phyloP scores from a whole-genome alignment of 306 rosid genomes.

The Rosa multiflora region DNA sequence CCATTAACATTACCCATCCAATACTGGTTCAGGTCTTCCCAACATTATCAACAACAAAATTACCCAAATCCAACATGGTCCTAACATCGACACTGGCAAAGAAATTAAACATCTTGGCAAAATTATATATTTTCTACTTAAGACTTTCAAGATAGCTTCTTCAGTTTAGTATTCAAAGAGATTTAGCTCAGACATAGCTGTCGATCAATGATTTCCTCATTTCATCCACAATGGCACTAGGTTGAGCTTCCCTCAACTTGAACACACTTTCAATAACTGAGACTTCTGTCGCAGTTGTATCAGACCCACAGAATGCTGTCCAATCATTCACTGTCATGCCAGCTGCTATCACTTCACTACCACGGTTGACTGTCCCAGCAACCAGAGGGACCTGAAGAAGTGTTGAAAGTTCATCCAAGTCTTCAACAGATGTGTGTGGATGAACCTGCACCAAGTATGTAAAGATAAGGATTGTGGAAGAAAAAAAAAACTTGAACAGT shows the following conservation, averaged over 20 bases:
- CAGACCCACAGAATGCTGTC: conserved; percentile 94
- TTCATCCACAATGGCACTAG: conserved; percentile 80
- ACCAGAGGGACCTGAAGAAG: conserved; percentile 96
- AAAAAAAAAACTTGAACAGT: background rate
- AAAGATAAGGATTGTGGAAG: background rate
- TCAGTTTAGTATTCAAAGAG: background rate
- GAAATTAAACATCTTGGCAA: background rate
- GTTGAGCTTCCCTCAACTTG: conserved; percentile 85
- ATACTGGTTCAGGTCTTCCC: background rate
- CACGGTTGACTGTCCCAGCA: conserved; percentile 88
- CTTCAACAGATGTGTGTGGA: conserved; percentile 90
- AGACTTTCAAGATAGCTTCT: background rate
- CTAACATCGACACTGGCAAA: background rate
- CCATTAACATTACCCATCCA: background rate
- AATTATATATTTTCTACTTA: background rate
- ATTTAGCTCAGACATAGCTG: conserved; percentile 49
- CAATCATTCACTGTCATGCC: conserved; percentile 90
- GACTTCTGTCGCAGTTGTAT: conserved; percentile 92
- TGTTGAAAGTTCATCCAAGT: conserved; percentile 87
- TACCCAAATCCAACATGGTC: background rate
- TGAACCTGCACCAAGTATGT: conserved; percentile 61
- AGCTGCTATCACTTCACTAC: conserved; percentile 85
- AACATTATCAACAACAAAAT: background rate
- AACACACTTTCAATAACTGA: conserved; percentile 87
- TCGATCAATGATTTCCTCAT: conserved; percentile 90